Evolutionary conservation across 495 filamentous ascomycete species (phyloP).

Genomic region (Xylaria grammica): DNA sequence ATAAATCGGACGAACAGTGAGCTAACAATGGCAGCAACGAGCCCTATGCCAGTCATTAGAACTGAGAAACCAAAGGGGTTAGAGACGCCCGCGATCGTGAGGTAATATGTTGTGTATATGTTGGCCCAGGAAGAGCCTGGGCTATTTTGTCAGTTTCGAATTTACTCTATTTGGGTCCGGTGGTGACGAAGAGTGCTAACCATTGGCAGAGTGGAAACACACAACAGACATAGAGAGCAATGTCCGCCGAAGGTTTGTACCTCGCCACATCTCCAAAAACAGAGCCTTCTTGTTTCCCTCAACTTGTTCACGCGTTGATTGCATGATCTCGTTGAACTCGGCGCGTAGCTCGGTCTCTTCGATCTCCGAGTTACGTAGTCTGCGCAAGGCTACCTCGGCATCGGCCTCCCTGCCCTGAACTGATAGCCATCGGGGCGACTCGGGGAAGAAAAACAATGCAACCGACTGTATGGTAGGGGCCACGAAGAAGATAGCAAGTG

Average conservation of each 20-base stretch:
- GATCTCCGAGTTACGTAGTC: slow-evolving; percentile 45
- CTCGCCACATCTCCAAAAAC: slow-evolving; percentile 55
- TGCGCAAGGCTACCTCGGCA: slow-evolving; percentile 48
- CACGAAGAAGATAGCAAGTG: slow-evolving; percentile 56
- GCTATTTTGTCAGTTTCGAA: neutral
- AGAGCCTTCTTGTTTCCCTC: slow-evolving; percentile 40
- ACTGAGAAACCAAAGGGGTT: slow-evolving; percentile 56
- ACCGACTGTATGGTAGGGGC: slow-evolving; percentile 53
- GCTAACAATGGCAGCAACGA: slow-evolving; percentile 54
- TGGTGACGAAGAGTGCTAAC: slow-evolving; percentile 20
- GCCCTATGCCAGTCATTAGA: slow-evolving; percentile 55
- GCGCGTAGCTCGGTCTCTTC: slow-evolving; percentile 43
- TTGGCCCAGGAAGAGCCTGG: slow-evolving; percentile 38
- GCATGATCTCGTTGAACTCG: slow-evolving; percentile 55
- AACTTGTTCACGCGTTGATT: slow-evolving; percentile 49
- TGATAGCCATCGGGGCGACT: slow-evolving; percentile 62
- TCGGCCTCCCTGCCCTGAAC: slow-evolving; percentile 49
- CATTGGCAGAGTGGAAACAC: slow-evolving; percentile 42
- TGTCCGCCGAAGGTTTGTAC: slow-evolving; percentile 31
- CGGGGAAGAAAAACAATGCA: slow-evolving; percentile 60
- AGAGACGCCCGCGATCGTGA: slow-evolving; percentile 56
- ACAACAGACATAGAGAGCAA: slow-evolving; percentile 37
- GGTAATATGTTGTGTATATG: slow-evolving; percentile 50
- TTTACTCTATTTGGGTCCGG: neutral
- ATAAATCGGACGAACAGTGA: slow-evolving; percentile 49